Evolutionary conservation across 345 rosid species (phyloP).

Genomic region (Zanthoxylum bungeanum): DNA sequence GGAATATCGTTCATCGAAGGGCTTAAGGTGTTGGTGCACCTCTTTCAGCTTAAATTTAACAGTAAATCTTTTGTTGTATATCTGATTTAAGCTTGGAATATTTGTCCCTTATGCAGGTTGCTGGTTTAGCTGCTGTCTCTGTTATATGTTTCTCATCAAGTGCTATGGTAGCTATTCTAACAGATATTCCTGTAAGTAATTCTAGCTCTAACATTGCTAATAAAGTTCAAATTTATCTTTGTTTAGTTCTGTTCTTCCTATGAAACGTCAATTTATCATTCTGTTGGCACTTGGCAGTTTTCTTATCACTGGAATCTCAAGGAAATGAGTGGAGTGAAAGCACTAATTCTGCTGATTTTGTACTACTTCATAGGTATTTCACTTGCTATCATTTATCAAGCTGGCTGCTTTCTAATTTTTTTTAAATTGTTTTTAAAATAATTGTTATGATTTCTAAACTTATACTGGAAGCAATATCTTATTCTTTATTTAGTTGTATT

Average conservation of each 20-base stretch:
- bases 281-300: conserved; percentile 31
- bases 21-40: not conserved
- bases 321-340: conserved; percentile 20
- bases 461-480: not conserved
- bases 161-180: conserved; percentile 30
- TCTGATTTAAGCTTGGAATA: not conserved
- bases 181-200: conserved; percentile 34
- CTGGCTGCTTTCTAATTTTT: not conserved
- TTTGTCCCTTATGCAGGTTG: conserved; percentile 28
- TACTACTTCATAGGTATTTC: conserved; percentile 36
- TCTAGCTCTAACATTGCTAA: not conserved
- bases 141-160: conserved; percentile 35
- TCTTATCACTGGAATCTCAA: conserved; percentile 27
- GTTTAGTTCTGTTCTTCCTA: not conserved
- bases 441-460: not conserved
- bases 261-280: conserved; percentile 1
- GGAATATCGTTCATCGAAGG: not conserved
- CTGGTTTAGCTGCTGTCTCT: conserved; percentile 35
- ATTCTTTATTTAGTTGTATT: not conserved
- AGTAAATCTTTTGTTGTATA: not conserved
- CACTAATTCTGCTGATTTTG: conserved; percentile 22
- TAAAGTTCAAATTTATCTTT: not conserved
- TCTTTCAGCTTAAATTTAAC: not conserved
- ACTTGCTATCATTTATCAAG: not conserved
- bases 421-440: not conserved